These are phyloP conservation scores for Cyberlindnera nakhonratchasimensis DNA, from an alignment of 805 yeast species.

Conservation along the genomic window DNA sequence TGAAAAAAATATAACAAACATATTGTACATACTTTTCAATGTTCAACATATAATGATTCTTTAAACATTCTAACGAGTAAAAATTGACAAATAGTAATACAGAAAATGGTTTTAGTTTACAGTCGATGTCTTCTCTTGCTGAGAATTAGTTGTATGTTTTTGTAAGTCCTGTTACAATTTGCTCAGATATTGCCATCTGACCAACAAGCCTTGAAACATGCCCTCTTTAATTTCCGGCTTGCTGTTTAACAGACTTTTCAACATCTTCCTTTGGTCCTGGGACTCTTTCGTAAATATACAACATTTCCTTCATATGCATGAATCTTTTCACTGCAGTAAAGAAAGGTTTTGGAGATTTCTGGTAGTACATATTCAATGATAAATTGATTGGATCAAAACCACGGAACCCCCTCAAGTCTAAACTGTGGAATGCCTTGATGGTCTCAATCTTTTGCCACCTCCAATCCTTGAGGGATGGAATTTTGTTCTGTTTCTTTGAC, in stretches of 20 bases:
- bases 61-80: too few species aligned
- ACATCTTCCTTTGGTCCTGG: slow-evolving; percentile 3
- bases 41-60: neutral
- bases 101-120: too few species aligned
- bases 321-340: slow-evolving; percentile 13
- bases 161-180: too few species aligned
- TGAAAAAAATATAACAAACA: neutral
- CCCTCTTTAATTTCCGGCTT: too few species aligned
- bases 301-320: slow-evolving; percentile 8
- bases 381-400: slow-evolving; percentile 12
- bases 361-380: slow-evolving; percentile 1
- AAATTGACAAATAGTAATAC: too few species aligned
- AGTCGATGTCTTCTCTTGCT: too few species aligned
- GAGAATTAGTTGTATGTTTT: too few species aligned
- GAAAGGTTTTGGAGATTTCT: slow-evolving; percentile 18
- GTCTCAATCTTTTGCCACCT: slow-evolving; percentile 44
- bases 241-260: neutral
- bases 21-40: slow-evolving; percentile 6
- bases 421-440: slow-evolving; percentile 39
- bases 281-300: slow-evolving; percentile 21
- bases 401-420: slow-evolving; percentile 29
- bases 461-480: slow-evolving; percentile 29
- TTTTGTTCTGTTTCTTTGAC: slow-evolving; percentile 1
- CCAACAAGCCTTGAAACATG: too few species aligned
- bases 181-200: too few species aligned